Conservation (phyloP, 768 basidiomycete species). For the Boletus subcaerulescens region DNA sequence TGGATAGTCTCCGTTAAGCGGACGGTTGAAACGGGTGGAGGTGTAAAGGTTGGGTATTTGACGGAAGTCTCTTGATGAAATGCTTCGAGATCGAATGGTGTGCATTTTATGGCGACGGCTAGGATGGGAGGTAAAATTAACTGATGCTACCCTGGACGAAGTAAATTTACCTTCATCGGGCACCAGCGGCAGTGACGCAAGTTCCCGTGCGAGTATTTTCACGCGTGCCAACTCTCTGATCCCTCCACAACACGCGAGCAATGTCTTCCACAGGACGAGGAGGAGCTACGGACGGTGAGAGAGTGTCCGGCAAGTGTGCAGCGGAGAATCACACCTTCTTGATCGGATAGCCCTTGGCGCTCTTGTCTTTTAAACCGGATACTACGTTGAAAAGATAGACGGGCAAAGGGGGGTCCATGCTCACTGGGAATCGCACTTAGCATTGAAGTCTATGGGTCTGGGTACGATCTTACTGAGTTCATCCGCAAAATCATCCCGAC, state of each 20-base stretch:
- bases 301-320: not conserved
- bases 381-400: slow-evolving; percentile 90
- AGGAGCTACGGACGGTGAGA: slow-evolving; percentile 58
- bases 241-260: slow-evolving; percentile 91
- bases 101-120: slow-evolving; percentile 78
- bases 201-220: slow-evolving; percentile 81
- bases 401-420: slow-evolving; percentile 89
- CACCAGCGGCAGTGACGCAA: slow-evolving; percentile 65
- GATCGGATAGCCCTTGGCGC: slow-evolving; percentile 92
- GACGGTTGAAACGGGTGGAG: slow-evolving; percentile 47
- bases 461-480: slow-evolving; percentile 75
- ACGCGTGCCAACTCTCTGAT: slow-evolving; percentile 81
- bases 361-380: slow-evolving; percentile 88
- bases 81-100: slow-evolving; percentile 84
- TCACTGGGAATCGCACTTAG: slow-evolving; percentile 58
- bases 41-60: slow-evolving; percentile 93
- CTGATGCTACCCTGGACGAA: not conserved
- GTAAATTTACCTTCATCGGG: slow-evolving; percentile 44
- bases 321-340: slow-evolving; percentile 68
- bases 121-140: slow-evolving; percentile 11
- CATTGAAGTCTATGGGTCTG: not conserved
- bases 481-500: slow-evolving; percentile 92
- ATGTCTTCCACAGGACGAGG: slow-evolving; percentile 90
- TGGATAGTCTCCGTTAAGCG: slow-evolving; percentile 24
- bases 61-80: slow-evolving; percentile 90